Evolutionary conservation across 1,139 yeast species (phyloP), one percentile per base, ranked within the genome.

Genomic region (Suhomyces kunorum): DNA sequence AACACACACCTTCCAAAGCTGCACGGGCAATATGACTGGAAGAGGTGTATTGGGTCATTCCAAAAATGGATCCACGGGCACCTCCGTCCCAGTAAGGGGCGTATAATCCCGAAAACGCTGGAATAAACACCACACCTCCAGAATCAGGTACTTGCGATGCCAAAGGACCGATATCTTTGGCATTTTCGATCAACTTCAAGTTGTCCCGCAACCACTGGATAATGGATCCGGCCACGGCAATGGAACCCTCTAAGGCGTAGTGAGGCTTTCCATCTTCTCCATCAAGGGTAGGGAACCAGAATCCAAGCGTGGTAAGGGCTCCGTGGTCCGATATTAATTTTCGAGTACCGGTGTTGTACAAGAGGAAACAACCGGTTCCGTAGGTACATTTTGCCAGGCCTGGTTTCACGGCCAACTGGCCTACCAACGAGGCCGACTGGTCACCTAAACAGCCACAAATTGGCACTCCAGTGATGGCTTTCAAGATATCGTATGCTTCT

Each of bases 51-150:
- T 88, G 95, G 5, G 96, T 87, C 74, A 90, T 78, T 34, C 98
- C 98, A 60, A 88, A 82, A 39, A 90, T 86, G 32, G 96, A 83
- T 44, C 97, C 98, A 55, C 96, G 80, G 8, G 96, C 90, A 38
- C 87, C 88, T 14, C 94, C 79, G 56, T 87, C 88, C 98, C 98
- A 90, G 69, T 90, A 89, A 15, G 98, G 98, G 3, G 97, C 96
- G 63, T 87, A 90, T 45, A 90, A 72, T 8, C 98, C 98, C 25
- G 92, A 84, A 60, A 90, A 88, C 5, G 97, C 97, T 12, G 98
- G 96, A 36, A 90, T 95, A 56, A 90, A 90, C 33, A 87, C 92
- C 25, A 90, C 96, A 15, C 97, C 97, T 39, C 95, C 96, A 13
- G 92, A 76, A 61, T 86, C 81, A 30, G 78, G 74, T 26, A 87